Evolutionary conservation across 1,284 basidiomycete genomes (phyloP).

Genomic region (Heterobasidion irregulare): DNA sequence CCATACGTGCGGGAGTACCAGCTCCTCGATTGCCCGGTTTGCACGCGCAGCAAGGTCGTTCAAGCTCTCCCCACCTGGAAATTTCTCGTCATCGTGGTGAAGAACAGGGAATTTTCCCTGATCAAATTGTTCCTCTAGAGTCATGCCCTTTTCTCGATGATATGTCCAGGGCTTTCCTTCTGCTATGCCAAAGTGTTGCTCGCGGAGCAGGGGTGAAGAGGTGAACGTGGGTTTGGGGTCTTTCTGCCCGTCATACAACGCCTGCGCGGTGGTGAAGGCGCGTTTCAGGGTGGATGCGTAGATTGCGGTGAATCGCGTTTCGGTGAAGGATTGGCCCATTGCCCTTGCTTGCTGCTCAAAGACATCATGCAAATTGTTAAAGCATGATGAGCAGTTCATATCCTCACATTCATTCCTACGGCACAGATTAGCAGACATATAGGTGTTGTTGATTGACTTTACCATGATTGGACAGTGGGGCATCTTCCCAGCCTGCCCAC

Average conservation of each 20-base stretch:
- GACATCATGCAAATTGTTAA: not conserved
- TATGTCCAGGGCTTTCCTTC: conserved; percentile 55
- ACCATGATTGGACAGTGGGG: conserved; percentile 81
- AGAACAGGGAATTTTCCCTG: conserved; percentile 44
- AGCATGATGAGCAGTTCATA: not conserved
- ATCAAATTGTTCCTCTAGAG: conserved; percentile 43
- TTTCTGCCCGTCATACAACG: conserved; percentile 43
- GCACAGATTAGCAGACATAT: not conserved
- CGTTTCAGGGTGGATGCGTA: conserved; percentile 78
- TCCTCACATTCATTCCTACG: conserved; percentile 57
- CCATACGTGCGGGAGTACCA: conserved; percentile 53
- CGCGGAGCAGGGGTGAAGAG: conserved; percentile 44
- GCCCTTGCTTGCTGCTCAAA: conserved; percentile 72
- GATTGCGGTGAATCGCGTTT: conserved; percentile 52
- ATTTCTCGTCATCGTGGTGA: conserved; percentile 42
- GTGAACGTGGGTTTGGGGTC: conserved; percentile 48
- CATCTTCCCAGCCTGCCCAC: conserved; percentile 85
- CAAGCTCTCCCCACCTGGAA: conserved; percentile 67
- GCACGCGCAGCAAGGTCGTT: conserved; percentile 63
- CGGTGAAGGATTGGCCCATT: conserved; percentile 55
- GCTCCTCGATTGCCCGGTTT: conserved; percentile 44
- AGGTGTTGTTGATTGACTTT: conserved; percentile 16
- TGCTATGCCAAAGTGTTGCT: conserved; percentile 67
- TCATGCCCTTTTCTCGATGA: conserved; percentile 21
- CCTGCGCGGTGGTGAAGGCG: conserved; percentile 64